phyloP scores from a whole-genome alignment of 2,329 filamentous ascomycete genomes.

The Aspergillus nomiae region DNA sequence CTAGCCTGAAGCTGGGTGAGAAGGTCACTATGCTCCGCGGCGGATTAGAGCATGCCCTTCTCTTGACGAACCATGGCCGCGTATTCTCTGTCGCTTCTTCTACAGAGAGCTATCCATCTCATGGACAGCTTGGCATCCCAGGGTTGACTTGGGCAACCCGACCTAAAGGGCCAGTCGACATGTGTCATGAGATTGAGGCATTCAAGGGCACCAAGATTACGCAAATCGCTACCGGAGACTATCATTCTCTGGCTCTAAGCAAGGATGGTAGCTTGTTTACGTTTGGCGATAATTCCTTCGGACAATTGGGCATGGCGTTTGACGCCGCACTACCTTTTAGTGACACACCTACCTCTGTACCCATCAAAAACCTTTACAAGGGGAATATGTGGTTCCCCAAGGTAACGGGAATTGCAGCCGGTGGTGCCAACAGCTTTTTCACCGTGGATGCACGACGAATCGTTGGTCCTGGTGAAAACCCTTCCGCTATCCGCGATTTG shows the following conservation, averaged over 20 bases:
- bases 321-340: constrained; percentile 62
- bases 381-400: constrained; percentile 63
- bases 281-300: constrained; percentile 88
- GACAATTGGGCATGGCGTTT: constrained; percentile 85
- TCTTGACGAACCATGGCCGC: constrained; percentile 81
- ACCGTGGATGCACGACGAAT: constrained; percentile 73
- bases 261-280: constrained; percentile 75
- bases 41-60: constrained; percentile 81
- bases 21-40: constrained; percentile 72
- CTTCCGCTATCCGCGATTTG: constrained; percentile 44
- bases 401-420: constrained; percentile 79
- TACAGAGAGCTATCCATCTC: constrained; percentile 73
- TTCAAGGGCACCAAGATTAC: constrained; percentile 71
- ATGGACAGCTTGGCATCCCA: constrained; percentile 84
- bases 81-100: constrained; percentile 87
- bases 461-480: constrained; percentile 49
- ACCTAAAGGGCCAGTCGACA: constrained; percentile 76
- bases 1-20: constrained; percentile 69
- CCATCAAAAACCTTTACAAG: constrained; percentile 72
- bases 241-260: constrained; percentile 80
- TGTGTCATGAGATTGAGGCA: constrained; percentile 74
- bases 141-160: constrained; percentile 78
- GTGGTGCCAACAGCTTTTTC: constrained; percentile 85
- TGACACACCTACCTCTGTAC: constrained; percentile 70
- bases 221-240: constrained; percentile 80